phyloP scores from a whole-genome alignment of 1,139 yeast species.

The Magnusiomyces starmeri region DNA sequence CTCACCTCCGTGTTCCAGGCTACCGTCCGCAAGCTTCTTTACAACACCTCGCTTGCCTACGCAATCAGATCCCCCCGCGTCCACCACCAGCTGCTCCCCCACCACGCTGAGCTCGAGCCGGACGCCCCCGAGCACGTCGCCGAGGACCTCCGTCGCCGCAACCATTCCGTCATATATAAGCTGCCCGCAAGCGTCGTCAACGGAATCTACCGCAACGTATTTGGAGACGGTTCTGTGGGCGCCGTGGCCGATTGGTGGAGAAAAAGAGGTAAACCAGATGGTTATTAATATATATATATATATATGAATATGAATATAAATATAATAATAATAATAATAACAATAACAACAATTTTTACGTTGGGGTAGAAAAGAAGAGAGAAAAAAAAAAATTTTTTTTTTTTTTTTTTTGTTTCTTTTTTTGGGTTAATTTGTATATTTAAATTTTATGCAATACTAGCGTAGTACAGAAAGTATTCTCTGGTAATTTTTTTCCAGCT shows the following conservation, averaged over 20 bases:
- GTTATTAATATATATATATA: conserved; percentile 25
- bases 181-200: conserved; percentile 44
- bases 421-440: background rate
- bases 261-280: conserved; percentile 44
- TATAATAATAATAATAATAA: background rate
- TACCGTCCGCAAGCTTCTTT: conserved; percentile 55
- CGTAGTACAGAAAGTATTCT: conserved; percentile 38
- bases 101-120: conserved; percentile 54
- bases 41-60: conserved; percentile 52
- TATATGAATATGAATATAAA: background rate
- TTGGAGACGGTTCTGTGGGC: conserved; percentile 36
- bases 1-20: conserved; percentile 82
- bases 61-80: conserved; percentile 71
- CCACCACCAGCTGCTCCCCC: conserved; percentile 87
- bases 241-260: conserved; percentile 56
- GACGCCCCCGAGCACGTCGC: conserved; percentile 35
- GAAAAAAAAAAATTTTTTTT: background rate
- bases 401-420: background rate
- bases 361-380: background rate
- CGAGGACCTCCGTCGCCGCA: conserved; percentile 33
- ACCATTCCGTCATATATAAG: conserved; percentile 36
- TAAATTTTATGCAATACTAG: conserved; percentile 15
- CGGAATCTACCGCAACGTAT: conserved; percentile 35
- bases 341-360: background rate
- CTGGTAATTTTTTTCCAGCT: conserved; percentile 88